These are phyloP conservation scores for Vaccinium myrtillus DNA, from an alignment of 148 eudicot genomes.

Conservation along the genomic window DNA sequence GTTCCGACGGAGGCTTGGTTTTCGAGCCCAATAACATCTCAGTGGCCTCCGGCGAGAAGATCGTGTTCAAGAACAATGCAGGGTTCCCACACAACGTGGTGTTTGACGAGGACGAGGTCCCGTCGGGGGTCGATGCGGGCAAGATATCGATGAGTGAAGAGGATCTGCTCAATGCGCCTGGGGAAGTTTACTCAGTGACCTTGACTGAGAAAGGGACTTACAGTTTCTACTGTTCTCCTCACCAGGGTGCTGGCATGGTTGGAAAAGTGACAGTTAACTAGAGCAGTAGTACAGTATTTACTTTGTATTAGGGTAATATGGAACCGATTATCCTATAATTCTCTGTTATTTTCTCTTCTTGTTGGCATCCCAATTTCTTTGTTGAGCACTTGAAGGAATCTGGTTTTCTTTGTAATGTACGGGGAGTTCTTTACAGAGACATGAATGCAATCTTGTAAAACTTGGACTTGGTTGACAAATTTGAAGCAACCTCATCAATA, in stretches of 20 bases:
- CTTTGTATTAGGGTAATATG: not conserved
- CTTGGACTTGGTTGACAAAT: not conserved
- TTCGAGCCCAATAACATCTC: slow-evolving; percentile 55
- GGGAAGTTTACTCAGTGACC: slow-evolving; percentile 62
- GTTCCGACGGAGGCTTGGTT: slow-evolving; percentile 54
- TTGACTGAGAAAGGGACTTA: slow-evolving; percentile 83
- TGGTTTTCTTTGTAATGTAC: not conserved
- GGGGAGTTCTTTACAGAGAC: not conserved
- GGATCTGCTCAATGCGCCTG: slow-evolving; percentile 62
- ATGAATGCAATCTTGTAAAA: not conserved
- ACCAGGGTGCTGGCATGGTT: slow-evolving; percentile 97
- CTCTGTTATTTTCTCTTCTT: not conserved
- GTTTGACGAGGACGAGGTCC: slow-evolving; percentile 86
- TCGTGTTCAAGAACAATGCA: slow-evolving; percentile 82
- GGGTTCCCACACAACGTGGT: slow-evolving; percentile 95
- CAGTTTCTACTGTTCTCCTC: slow-evolving; percentile 81
- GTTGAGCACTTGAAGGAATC: not conserved
- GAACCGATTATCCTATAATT: not conserved
- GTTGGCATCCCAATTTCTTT: not conserved
- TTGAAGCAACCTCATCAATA: not conserved
- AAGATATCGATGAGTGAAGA: slow-evolving; percentile 84
- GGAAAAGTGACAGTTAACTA: slow-evolving; percentile 87
- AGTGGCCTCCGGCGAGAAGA: slow-evolving; percentile 67
- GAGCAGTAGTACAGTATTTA: not conserved
- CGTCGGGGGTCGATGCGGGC: slow-evolving; percentile 58